Conservation (phyloP, 108 stramenopile species). For the Schizochytrium sp. region DNA sequence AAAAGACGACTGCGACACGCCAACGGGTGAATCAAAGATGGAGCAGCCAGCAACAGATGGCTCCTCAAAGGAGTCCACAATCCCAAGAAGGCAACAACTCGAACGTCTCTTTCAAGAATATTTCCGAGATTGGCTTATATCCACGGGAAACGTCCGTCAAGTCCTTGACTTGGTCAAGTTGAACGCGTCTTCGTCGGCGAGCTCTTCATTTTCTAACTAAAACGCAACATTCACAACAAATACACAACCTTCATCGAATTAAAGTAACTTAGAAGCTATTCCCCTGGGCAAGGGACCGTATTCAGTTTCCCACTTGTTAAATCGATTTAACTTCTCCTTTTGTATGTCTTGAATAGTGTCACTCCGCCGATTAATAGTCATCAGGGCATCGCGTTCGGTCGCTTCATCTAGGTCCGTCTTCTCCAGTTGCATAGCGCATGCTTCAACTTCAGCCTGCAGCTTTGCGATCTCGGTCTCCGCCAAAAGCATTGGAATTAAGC, state of each 20-base stretch:
- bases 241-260: not conserved
- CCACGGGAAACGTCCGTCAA: slow-evolving; percentile 43
- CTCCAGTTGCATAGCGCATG: not conserved
- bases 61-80: not conserved
- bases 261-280: not conserved
- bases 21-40: not conserved
- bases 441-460: not conserved
- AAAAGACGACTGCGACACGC: slow-evolving; percentile 6
- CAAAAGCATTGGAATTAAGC: not conserved
- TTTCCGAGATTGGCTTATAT: slow-evolving; percentile 27
- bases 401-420: not conserved
- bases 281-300: not conserved
- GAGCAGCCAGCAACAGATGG: not conserved
- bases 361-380: too few species aligned
- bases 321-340: not conserved
- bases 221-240: not conserved
- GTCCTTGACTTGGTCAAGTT: slow-evolving; percentile 38
- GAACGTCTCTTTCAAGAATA: not conserved
- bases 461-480: slow-evolving; percentile 2
- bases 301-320: not conserved
- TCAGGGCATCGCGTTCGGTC: too few species aligned
- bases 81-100: not conserved
- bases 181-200: not conserved
- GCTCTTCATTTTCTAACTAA: not conserved
- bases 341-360: not conserved